Conservation (phyloP, 306 rosid species). For the Begonia masoniana region DNA sequence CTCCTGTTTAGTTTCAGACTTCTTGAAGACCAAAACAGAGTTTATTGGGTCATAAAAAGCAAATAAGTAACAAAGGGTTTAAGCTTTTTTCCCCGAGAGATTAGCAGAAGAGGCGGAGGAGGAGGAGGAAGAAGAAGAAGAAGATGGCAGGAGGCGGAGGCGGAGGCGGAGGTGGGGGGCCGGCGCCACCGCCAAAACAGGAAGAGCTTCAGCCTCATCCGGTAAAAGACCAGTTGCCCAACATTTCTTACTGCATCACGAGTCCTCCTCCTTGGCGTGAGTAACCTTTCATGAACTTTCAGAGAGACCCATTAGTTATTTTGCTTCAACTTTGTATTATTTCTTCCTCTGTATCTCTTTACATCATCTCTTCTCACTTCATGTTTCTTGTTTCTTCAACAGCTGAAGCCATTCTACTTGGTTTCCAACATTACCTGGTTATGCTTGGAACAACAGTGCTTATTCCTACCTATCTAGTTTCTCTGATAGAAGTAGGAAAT, state of each 20-base stretch:
- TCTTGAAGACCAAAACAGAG: too few relatives aligned
- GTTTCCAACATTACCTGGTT: slow-evolving; percentile 95
- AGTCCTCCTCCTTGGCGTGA: slow-evolving; percentile 99
- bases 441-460: slow-evolving; percentile 96
- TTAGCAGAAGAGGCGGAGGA: neutral
- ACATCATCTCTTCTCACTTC: too few relatives aligned
- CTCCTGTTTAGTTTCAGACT: too few relatives aligned
- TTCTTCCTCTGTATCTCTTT: too few relatives aligned
- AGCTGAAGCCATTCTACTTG: slow-evolving; percentile 96
- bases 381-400: slow-evolving; percentile 12
- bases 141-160: slow-evolving; percentile 35
- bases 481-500: slow-evolving; percentile 98
- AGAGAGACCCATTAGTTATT: neutral
- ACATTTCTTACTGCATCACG: slow-evolving; percentile 75
- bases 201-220: slow-evolving; percentile 92
- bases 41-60: neutral
- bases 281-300: slow-evolving; percentile 11
- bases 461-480: slow-evolving; percentile 78
- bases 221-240: slow-evolving; percentile 73
- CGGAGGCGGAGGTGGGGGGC: slow-evolving; percentile 33
- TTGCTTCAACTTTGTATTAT: neutral
- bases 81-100: neutral
- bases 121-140: slow-evolving; percentile 16
- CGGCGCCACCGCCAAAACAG: slow-evolving; percentile 76
- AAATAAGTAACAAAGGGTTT: slow-evolving; percentile 1